phyloP scores from a whole-genome alignment of 139 green algal genomes.

The Spirogloea muscicola region DNA sequence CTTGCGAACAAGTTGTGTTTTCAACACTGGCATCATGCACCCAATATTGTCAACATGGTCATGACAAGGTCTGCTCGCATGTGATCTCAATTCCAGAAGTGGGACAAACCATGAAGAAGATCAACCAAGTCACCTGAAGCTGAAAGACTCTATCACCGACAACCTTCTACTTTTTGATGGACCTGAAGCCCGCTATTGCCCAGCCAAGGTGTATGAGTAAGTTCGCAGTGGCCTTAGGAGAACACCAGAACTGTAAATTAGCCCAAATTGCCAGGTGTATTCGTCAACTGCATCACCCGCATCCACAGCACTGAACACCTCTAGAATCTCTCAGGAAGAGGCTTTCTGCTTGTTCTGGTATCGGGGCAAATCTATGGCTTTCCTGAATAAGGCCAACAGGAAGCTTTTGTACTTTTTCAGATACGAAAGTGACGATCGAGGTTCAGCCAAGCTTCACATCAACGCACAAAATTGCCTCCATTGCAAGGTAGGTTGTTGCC shows the following conservation, averaged over 20 bases:
- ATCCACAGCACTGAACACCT: no score
- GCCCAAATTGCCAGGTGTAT: no score
- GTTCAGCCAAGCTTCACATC: conserved; percentile 64
- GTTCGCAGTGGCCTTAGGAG: background rate
- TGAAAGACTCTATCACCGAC: conserved; percentile 60
- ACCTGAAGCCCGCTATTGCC: conserved; percentile 75
- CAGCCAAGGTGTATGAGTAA: conserved; percentile 85
- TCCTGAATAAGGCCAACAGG: background rate
- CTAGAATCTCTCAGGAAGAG: background rate
- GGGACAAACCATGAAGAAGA: conserved; percentile 94
- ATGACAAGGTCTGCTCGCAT: no score
- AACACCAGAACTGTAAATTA: background rate
- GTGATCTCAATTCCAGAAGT: conserved; percentile 45
- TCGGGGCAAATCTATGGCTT: background rate
- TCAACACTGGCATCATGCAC: background rate
- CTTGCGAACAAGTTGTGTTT: background rate
- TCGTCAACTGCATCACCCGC: no score
- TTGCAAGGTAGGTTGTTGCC: no score
- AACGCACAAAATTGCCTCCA: conserved; percentile 97
- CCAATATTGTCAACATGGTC: background rate
- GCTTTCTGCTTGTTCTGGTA: background rate
- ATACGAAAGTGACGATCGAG: conserved; percentile 31
- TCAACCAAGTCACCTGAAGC: conserved; percentile 76
- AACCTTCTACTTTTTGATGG: conserved; percentile 74
- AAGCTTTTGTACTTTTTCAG: background rate